Conservation (phyloP, 208 protist species). For the Trypanosoma platydactyli region DNA sequence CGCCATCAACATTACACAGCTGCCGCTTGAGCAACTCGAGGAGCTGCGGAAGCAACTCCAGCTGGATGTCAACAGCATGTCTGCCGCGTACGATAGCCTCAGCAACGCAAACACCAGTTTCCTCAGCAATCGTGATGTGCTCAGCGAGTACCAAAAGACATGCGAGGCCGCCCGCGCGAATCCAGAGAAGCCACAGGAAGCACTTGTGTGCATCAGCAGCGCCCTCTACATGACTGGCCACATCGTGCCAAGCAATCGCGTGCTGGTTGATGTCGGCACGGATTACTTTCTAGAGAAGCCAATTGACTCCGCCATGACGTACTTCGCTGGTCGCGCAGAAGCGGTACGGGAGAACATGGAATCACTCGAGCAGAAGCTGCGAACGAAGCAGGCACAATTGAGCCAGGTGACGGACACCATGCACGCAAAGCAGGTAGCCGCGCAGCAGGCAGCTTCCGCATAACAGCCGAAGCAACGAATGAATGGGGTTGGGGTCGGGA, state of each 20-base stretch:
- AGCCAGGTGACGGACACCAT: conserved; percentile 78
- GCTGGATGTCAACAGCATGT: conserved; percentile 74
- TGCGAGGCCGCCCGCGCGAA: conserved; percentile 41
- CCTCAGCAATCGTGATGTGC: conserved; percentile 68
- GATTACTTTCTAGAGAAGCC: conserved; percentile 87
- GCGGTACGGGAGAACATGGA: conserved; percentile 86
- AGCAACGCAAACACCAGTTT: conserved; percentile 73
- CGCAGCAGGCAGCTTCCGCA: conserved; percentile 48
- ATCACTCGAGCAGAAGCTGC: conserved; percentile 64
- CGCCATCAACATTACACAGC: conserved; percentile 72
- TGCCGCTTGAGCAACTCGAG: conserved; percentile 85
- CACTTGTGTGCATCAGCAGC: conserved; percentile 83
- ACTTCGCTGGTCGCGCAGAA: conserved; percentile 71
- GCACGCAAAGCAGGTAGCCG: conserved; percentile 54
- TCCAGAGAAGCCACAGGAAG: conserved; percentile 38
- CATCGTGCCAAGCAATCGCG: conserved; percentile 67
- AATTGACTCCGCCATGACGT: conserved; percentile 63
- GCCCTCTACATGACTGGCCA: conserved; percentile 73
- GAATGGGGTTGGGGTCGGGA: background rate
- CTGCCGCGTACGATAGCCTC: conserved; percentile 78
- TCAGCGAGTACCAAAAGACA: conserved; percentile 66
- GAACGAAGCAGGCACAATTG: conserved; percentile 78
- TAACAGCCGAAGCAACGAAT: conserved; percentile 21
- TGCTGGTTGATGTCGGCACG: conserved; percentile 86
- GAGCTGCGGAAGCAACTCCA: conserved; percentile 87